Evolutionary conservation across 768 basidiomycete genomes (phyloP).

Genomic region (Leccinum disarticulatum): DNA sequence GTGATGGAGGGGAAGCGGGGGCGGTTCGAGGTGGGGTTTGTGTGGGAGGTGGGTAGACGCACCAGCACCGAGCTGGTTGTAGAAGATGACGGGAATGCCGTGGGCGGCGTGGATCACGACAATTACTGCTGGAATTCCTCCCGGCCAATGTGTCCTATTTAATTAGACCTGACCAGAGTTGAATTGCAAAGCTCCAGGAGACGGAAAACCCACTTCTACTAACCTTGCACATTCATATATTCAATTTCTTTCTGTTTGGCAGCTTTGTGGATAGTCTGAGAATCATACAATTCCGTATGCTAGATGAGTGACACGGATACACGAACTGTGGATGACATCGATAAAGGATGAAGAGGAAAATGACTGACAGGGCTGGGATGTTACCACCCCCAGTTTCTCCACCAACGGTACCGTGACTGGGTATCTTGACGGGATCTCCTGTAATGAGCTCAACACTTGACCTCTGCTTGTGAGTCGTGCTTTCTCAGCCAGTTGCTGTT

Average conservation of each 20-base stretch:
- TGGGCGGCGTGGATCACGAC: constrained; percentile 20
- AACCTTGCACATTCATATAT: not conserved
- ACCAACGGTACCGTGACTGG: not conserved
- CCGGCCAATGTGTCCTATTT: not conserved
- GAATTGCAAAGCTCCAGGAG: not conserved
- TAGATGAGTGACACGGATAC: not conserved
- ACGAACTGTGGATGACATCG: not conserved
- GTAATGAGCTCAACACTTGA: constrained; percentile 4
- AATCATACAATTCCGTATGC: not conserved
- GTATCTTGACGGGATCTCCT: not conserved
- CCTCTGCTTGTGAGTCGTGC: not conserved
- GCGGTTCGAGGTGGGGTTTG: constrained; percentile 18
- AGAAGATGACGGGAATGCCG: constrained; percentile 43
- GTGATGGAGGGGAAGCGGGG: too few relatives aligned
- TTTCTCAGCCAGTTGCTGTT: constrained; percentile 27
- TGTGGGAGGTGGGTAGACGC: constrained; percentile 43
- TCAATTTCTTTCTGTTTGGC: not conserved
- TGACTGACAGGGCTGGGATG: not conserved
- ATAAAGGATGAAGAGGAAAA: not conserved
- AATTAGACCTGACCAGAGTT: not conserved
- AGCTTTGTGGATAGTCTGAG: not conserved
- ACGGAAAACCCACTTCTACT: not conserved
- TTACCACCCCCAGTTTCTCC: not conserved
- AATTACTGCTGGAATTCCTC: not conserved
- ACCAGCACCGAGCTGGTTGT: constrained; percentile 48